phyloP scores from a whole-genome alignment of 1,284 basidiomycete species.

The Sporisorium scitamineum region DNA sequence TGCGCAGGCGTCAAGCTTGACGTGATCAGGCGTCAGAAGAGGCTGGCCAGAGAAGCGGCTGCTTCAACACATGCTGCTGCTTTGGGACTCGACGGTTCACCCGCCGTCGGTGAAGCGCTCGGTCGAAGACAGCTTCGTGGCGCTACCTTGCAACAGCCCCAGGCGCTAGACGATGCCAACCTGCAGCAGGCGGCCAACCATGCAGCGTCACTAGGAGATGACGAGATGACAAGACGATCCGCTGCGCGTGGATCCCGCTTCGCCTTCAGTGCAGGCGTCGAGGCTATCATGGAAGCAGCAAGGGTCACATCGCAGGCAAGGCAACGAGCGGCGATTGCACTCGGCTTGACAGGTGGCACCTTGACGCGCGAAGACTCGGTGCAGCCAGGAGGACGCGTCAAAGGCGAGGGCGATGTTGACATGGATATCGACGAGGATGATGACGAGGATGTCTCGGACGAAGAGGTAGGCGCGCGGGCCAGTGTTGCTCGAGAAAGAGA shows the following conservation, averaged over 20 bases:
- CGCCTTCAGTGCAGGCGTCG: conserved; percentile 39
- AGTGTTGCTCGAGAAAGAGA: conserved; percentile 20
- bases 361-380: conserved; percentile 36
- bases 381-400: conserved; percentile 12
- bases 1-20: conserved; percentile 44
- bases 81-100: neutral
- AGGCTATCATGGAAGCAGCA: conserved; percentile 46
- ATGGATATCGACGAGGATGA: conserved; percentile 46
- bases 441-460: conserved; percentile 32
- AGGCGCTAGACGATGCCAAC: conserved; percentile 6
- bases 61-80: conserved; percentile 4
- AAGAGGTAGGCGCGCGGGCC: conserved; percentile 20
- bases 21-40: conserved; percentile 32
- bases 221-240: conserved; percentile 18
- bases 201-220: conserved; percentile 4
- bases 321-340: conserved; percentile 37
- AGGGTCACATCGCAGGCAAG: conserved; percentile 39
- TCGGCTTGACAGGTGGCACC: conserved; percentile 33
- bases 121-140: conserved; percentile 32
- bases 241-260: conserved; percentile 23
- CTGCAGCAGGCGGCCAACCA: conserved; percentile 12
- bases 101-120: neutral
- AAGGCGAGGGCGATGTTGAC: conserved; percentile 21
- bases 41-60: conserved; percentile 27
- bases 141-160: conserved; percentile 15